These are phyloP conservation scores for Starmerella ratchasimensis DNA, from an alignment of 805 yeast genomes.

Conservation along the genomic window DNA sequence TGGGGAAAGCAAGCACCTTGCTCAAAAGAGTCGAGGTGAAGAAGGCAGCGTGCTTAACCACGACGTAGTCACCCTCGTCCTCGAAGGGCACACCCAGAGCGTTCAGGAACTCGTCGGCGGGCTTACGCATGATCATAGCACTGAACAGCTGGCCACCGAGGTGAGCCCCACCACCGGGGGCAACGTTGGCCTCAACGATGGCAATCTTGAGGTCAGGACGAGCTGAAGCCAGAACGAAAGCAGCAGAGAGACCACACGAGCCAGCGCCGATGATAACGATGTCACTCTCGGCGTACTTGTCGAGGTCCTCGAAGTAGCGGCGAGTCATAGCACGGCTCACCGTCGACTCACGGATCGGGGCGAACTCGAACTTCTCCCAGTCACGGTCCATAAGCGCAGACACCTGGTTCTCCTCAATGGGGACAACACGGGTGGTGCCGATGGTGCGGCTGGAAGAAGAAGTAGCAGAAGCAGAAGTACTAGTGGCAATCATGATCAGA, in stretches of 20 bases:
- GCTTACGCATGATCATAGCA: conserved; percentile 69
- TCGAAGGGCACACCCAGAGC: conserved; percentile 54
- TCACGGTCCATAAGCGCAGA: conserved; percentile 25
- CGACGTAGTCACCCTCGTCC: conserved; percentile 69
- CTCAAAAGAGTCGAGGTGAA: conserved; percentile 60
- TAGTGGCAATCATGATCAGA: no score
- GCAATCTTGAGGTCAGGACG: conserved; percentile 67
- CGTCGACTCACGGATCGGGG: conserved; percentile 63
- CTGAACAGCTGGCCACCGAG: conserved; percentile 64
- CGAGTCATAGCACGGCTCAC: conserved; percentile 71
- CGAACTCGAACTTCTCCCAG: conserved; percentile 56
- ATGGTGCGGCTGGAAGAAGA: conserved; percentile 6
- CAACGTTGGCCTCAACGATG: conserved; percentile 58
- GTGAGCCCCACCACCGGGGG: conserved; percentile 74
- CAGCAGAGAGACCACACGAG: conserved; percentile 62
- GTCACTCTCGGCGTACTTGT: conserved; percentile 62
- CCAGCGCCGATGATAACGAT: conserved; percentile 69
- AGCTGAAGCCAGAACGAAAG: conserved; percentile 56
- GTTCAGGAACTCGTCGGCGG: conserved; percentile 55
- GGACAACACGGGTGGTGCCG: conserved; percentile 7
- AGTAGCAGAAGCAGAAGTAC: conserved; percentile 18
- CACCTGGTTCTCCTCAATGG: conserved; percentile 9
- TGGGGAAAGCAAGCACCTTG: conserved; percentile 56
- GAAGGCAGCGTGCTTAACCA: conserved; percentile 67
- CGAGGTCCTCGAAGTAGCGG: conserved; percentile 58